phyloP scores from a whole-genome alignment of 83 land plant species.

The Picea abies region DNA sequence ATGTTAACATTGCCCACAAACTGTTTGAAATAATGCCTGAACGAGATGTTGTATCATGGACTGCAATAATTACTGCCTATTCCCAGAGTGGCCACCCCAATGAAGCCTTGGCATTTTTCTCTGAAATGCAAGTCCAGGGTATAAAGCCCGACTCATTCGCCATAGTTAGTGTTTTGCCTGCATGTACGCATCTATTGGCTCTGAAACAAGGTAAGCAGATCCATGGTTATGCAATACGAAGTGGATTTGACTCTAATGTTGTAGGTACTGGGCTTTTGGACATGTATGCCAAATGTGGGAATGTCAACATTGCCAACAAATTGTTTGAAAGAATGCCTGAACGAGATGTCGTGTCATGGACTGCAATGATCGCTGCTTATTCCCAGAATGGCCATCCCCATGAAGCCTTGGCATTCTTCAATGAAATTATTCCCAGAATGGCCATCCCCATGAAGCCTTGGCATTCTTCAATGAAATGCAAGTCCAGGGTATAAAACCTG shows the following conservation, averaged over 20 bases:
- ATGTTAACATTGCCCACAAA: too few species aligned
- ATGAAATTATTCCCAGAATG: constrained; percentile 32
- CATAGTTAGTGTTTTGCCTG: too few species aligned
- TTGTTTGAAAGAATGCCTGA: constrained; percentile 33
- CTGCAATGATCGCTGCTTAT: constrained; percentile 63
- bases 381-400: constrained; percentile 7
- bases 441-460: constrained; percentile 38
- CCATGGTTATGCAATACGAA: constrained; percentile 33
- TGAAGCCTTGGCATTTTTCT: too few species aligned
- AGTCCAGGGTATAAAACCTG: too few species aligned
- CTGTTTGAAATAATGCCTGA: too few species aligned
- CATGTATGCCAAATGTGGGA: constrained; percentile 53
- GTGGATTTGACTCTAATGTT: constrained; percentile 45
- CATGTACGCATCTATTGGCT: too few species aligned
- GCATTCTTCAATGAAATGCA: constrained; percentile 40
- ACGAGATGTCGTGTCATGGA: constrained; percentile 56
- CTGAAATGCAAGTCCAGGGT: too few species aligned
- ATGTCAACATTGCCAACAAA: constrained; percentile 41
- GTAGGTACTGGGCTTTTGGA: constrained; percentile 55
- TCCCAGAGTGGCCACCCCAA: too few species aligned
- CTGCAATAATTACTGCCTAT: too few species aligned
- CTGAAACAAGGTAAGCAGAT: constrained; percentile 24
- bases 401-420: background rate
- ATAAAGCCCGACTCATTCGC: too few species aligned
- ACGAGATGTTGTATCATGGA: too few species aligned